Percentiles rank a stretch among this genome's conserved stretches.
These are phyloP conservation scores for Chimonanthus praecox DNA, from an alignment of 164 flowering plant species.

Conservation along the genomic window DNA sequence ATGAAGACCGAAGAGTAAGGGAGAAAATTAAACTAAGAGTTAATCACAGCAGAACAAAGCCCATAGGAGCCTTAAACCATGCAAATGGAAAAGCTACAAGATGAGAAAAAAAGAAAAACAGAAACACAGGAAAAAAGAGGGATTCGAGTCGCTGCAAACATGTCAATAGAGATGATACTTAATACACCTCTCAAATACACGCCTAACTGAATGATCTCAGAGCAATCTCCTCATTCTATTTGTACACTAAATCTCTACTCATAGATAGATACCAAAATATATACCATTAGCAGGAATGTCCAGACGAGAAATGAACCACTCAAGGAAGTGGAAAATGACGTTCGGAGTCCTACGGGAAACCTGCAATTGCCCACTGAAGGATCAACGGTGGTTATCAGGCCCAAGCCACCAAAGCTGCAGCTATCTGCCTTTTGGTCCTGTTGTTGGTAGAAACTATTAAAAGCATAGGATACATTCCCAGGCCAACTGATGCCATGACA, in stretches of 20 bases:
- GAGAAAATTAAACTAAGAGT: not conserved
- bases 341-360: constrained; percentile 47
- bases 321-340: constrained; percentile 35
- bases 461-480: constrained; percentile 76
- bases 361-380: constrained; percentile 73
- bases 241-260: constrained; percentile 1
- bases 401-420: constrained; percentile 83
- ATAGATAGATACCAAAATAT: constrained; percentile 12
- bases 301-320: constrained; percentile 6
- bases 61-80: constrained; percentile 1
- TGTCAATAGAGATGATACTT: not conserved
- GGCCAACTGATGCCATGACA: constrained; percentile 81
- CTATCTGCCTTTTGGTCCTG: constrained; percentile 66
- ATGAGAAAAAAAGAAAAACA: not conserved
- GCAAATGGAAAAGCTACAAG: constrained; percentile 5
- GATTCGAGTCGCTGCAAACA: not conserved
- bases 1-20: no score
- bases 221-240: not conserved
- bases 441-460: constrained; percentile 82
- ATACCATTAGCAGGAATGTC: constrained; percentile 15
- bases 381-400: constrained; percentile 81
- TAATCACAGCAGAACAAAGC: not conserved
- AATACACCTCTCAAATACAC: not conserved
- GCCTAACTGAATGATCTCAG: not conserved
- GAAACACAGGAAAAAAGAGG: no score